Conservation (phyloP, 768 basidiomycete species). For the Boletales sp. region DNA sequence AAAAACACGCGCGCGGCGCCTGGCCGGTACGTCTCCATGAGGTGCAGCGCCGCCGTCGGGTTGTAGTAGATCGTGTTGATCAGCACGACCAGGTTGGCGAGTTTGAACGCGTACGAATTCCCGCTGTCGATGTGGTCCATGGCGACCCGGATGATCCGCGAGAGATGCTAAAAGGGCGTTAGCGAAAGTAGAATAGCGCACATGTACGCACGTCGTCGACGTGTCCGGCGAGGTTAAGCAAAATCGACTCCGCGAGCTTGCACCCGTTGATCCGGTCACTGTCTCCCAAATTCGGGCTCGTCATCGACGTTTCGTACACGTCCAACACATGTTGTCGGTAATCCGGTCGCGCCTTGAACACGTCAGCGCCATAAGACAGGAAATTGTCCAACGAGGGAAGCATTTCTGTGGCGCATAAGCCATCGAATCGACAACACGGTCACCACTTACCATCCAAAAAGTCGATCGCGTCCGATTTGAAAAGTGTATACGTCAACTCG, state of each 20-base stretch:
- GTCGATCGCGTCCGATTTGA: constrained; percentile 81
- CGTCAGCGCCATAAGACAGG: constrained; percentile 75
- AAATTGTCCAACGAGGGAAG: constrained; percentile 86
- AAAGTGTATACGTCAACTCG: constrained; percentile 75
- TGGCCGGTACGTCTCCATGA: constrained; percentile 61
- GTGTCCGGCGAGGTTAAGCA: constrained; percentile 75
- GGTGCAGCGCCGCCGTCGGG: constrained; percentile 66
- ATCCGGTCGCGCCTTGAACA: constrained; percentile 67
- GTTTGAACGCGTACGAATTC: constrained; percentile 59
- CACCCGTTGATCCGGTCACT: constrained; percentile 81
- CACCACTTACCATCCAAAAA: constrained; percentile 70
- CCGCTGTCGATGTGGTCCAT: constrained; percentile 55
- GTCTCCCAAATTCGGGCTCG: constrained; percentile 71
- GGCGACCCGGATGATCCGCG: constrained; percentile 60
- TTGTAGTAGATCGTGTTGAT: constrained; percentile 84
- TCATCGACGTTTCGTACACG: constrained; percentile 75
- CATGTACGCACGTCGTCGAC: constrained; percentile 67
- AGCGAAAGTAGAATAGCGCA: neutral
- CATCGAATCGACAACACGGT: neutral
- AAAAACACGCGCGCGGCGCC: constrained; percentile 74
- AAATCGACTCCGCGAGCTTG: constrained; percentile 78
- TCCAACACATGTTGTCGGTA: constrained; percentile 81
- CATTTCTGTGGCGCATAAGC: constrained; percentile 63
- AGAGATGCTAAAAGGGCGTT: constrained; percentile 47
- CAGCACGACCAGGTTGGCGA: constrained; percentile 81